Conservation (phyloP, 345 rosid genomes). For the Nasturtium officinale region DNA sequence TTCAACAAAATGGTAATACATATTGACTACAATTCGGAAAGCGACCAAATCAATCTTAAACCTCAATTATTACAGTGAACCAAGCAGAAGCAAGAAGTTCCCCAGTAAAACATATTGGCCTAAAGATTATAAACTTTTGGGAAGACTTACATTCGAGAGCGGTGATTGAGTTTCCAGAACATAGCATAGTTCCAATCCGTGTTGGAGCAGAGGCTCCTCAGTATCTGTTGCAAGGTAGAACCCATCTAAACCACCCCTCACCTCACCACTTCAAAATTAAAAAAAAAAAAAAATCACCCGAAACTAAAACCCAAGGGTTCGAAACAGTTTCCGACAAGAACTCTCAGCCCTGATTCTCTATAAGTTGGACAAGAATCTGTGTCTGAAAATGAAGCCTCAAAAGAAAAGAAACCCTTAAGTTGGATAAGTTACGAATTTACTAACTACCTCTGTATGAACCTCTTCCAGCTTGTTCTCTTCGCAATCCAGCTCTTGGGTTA, state of each 20-base stretch:
- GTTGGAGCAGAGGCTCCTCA: slow-evolving; percentile 78
- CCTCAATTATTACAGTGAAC: not conserved
- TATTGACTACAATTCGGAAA: not conserved
- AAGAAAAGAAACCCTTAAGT: not conserved
- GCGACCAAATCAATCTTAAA: not conserved
- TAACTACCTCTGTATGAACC: slow-evolving; percentile 96
- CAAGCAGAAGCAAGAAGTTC: not conserved
- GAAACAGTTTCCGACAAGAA: not conserved
- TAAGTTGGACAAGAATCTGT: slow-evolving; percentile 19
- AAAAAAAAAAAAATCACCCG: not conserved
- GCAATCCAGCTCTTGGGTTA: slow-evolving; percentile 80
- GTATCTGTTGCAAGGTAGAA: slow-evolving; percentile 55
- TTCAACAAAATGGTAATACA: not conserved
- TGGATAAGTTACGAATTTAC: slow-evolving; percentile 37
- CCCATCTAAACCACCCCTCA: slow-evolving; percentile 49
- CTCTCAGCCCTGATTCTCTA: slow-evolving; percentile 15
- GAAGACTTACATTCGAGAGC: slow-evolving; percentile 61
- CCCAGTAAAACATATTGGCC: not conserved
- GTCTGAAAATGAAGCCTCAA: slow-evolving; percentile 16
- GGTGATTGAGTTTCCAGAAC: slow-evolving; percentile 84
- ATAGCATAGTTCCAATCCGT: slow-evolving; percentile 84
- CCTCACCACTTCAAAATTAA: not conserved
- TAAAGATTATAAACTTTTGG: not conserved
- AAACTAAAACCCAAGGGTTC: not conserved
- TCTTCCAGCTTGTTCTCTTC: slow-evolving; percentile 95